Base-by-base conservation (phyloP, 192 early-diverging fungal species). In the Cetraspora pellucida region DNA sequence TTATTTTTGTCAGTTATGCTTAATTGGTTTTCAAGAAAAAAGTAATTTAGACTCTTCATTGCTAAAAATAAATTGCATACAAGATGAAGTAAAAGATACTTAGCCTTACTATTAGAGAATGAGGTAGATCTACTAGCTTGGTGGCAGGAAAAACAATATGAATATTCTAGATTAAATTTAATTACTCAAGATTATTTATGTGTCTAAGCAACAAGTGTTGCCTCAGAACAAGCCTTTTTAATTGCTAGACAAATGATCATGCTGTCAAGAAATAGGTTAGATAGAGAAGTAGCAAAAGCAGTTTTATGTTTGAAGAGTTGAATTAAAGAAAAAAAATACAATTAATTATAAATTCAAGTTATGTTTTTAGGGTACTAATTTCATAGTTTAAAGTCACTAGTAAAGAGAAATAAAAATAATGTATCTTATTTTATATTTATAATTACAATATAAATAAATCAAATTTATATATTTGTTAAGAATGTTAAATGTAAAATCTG, bases 161-260 rank as follows among this genome's bases (percentile, higher is more conserved):
- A 27, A 30, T 63, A 25, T 63, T 27, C 14, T 5, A 63, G 31
- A 37, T 37, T 37, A 37, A 37, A 37, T 37, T 37, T 37, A 37
- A 37, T 37, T 37, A 37, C 31, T 25, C 25, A 14, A 63, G 60
- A 63, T 63, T 63, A 63, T 63, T 63, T 63, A 23, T 63, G 21
- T 63, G 27, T 63, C 27, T 27, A 63, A 25, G 21, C 21, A 25
- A 63, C 23, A 63, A 63, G 11, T 63, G 2, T 63, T 23, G 30
- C 30, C 13, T 63, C 2, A 31, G 1, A 63, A 13, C 60, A 63
- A 63, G 60, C 25, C 5, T 63, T 63, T 14, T 63, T 23, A 30
- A 63, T 63, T 30, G 21, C 60, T 63, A 23, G 23, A 27, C 13
- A 63, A 61, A 27, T 25, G 11, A 63, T 63, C 27, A 23, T 13